phyloP scores from a whole-genome alignment of 768 basidiomycete genomes.

The Cystofilobasidium bisporidii region DNA sequence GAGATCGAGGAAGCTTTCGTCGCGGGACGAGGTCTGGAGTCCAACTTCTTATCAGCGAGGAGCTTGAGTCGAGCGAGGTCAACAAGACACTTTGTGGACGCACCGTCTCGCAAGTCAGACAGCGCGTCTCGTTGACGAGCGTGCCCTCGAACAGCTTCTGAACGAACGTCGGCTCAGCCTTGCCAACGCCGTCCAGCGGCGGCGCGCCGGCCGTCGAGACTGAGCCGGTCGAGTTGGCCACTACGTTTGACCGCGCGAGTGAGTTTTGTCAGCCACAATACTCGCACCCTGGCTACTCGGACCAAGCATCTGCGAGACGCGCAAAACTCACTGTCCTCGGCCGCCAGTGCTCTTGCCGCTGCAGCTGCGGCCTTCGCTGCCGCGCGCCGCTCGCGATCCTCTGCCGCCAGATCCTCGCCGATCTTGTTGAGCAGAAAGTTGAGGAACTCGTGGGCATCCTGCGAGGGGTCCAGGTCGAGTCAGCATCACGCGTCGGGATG shows the following conservation, averaged over 20 bases:
- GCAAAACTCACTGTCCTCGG: not conserved
- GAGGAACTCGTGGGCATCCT: slow-evolving; percentile 93
- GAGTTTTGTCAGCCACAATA: too few species aligned
- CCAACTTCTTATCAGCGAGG: not conserved
- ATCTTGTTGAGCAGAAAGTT: slow-evolving; percentile 88
- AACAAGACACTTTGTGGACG: slow-evolving; percentile 33
- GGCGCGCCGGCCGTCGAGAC: not conserved
- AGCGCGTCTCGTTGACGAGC: slow-evolving; percentile 93
- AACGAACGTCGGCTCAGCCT: slow-evolving; percentile 55
- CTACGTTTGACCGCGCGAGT: too few species aligned
- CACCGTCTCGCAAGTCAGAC: slow-evolving; percentile 94
- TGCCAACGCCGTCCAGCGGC: not conserved
- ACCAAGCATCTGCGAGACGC: not conserved
- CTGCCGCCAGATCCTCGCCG: slow-evolving; percentile 81
- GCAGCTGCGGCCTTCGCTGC: slow-evolving; percentile 18
- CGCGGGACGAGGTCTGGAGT: slow-evolving; percentile 70
- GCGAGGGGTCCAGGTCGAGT: not conserved
- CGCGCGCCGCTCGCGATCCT: slow-evolving; percentile 44
- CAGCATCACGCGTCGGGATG: too few species aligned
- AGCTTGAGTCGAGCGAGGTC: not conserved
- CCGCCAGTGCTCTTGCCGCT: not conserved
- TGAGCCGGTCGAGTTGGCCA: not conserved
- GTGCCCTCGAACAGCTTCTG: slow-evolving; percentile 88
- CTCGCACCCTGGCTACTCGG: too few species aligned
- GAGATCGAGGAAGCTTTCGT: slow-evolving; percentile 94